Base-by-base conservation (phyloP, 495 filamentous ascomycete genomes). In the Pyrenula aspistea region DNA sequence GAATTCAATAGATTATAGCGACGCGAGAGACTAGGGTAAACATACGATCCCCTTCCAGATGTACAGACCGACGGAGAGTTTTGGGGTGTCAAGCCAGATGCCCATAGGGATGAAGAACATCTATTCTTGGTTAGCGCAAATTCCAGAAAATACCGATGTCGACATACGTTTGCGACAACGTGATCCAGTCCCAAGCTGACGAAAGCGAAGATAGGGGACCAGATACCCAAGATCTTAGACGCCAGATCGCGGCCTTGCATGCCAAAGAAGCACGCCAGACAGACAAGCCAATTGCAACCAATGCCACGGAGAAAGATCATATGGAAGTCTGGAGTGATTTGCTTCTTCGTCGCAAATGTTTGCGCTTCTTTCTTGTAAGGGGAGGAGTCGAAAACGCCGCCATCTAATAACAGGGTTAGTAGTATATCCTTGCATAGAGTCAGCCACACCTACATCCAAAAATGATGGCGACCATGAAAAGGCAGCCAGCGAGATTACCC, bases 201-300 rank as follows among this genome's bases (percentile, higher is more conserved):
- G 60, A 83, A 85, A 10, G 75, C 76, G 54, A 82, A 81, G 21
- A 79, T 80, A 0, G 81, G 81, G 66, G 73, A 81, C 81, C 83
- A 84, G 64, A 85, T 83, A n/a, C 76, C 77, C 21, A 77, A 67
- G 8, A 84, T 69, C 65, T 83, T 84, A 15, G 76, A 77, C 22
- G 70, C 67, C 12, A 82, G 63, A 57, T 82, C 79, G 8, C 77
- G 74, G n/a, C 75, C 76, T 55, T 77, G 75, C 47, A 80, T 61
- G n/a, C 74, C 74, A 8, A 83, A 72, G 60, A 77, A 84, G 59
- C 76, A 77, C 2, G 76, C 78, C 24, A 85, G 67, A 66, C 79
- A 82, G 19, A 84, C 80, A 0, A 85, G 77, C 80, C 82, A 85
- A 64, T 85, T 85, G 51, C 79, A 80, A 20, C 78, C 80, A 55